These are phyloP conservation scores for Sporisorium exsertum DNA, from an alignment of 1,284 basidiomycete genomes.

Conservation along the genomic window DNA sequence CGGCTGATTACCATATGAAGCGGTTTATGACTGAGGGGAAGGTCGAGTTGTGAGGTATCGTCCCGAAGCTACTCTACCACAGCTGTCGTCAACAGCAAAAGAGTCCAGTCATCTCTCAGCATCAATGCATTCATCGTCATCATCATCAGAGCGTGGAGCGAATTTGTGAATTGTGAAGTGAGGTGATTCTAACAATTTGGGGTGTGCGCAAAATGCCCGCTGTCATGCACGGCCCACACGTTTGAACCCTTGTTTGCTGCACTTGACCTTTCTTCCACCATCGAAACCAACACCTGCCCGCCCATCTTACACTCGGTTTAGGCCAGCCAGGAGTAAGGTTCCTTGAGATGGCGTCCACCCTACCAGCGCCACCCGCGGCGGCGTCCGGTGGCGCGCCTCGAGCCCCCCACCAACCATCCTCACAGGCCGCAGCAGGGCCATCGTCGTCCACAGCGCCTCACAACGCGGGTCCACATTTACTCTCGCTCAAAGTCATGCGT, in stretches of 20 bases:
- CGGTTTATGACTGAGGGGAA: conserved; percentile 10
- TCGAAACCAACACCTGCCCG: background rate
- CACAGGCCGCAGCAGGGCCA: background rate
- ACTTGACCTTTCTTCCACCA: background rate
- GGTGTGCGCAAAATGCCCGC: background rate
- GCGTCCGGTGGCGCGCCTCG: background rate
- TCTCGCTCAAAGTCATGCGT: conserved; percentile 63
- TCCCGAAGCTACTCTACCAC: too few species aligned
- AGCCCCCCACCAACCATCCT: conserved; percentile 2
- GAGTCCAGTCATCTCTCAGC: too few species aligned
- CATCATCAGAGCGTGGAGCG: too few species aligned
- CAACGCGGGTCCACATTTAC: conserved; percentile 40
- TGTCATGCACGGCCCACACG: background rate
- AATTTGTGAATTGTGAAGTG: background rate
- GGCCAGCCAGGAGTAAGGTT: background rate
- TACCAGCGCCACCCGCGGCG: conserved; percentile 3
- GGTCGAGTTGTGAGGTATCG: conserved; percentile 4
- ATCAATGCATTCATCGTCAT: background rate
- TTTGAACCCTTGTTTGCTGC: background rate
- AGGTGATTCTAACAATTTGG: background rate
- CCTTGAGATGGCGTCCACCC: conserved; percentile 9
- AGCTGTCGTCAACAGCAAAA: too few species aligned
- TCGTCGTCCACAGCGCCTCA: background rate
- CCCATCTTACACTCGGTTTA: too few species aligned
- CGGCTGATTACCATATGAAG: conserved; percentile 27